Conservation (phyloP, 1,284 basidiomycete species). For the Hortiboletus rubellus region DNA sequence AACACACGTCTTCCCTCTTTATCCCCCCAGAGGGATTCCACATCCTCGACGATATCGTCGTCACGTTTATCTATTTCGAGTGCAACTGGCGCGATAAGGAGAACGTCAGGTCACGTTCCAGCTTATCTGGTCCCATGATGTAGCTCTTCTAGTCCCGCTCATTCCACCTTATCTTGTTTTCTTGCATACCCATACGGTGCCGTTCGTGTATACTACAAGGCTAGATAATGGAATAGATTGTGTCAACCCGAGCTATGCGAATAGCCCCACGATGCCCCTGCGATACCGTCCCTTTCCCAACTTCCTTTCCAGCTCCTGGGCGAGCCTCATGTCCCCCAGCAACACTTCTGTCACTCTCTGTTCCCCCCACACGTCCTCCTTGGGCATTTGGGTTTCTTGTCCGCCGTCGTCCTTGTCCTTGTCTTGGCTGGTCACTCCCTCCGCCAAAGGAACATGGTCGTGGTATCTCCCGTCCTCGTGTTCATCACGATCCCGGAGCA, state of each 20-base stretch:
- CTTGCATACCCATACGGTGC: not conserved
- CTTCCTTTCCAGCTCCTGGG: constrained; percentile 15
- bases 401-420: not conserved
- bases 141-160: not conserved
- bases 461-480: not conserved
- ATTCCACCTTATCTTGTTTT: constrained; percentile 1
- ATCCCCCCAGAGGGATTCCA: constrained; percentile 30
- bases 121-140: constrained; percentile 6
- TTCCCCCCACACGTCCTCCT: not conserved
- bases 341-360: not conserved
- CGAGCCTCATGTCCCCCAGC: constrained; percentile 3
- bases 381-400: not conserved
- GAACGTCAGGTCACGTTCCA: constrained; percentile 8
- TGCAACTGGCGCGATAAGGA: constrained; percentile 33
- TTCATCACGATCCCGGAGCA: not conserved
- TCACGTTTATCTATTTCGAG: constrained; percentile 39
- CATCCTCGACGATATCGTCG: constrained; percentile 38
- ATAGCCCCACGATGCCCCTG: constrained; percentile 10
- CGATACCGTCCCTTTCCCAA: constrained; percentile 17
- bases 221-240: not conserved
- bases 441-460: not conserved
- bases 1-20: constrained; percentile 25
- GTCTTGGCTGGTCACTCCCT: not conserved
- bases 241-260: constrained; percentile 5
- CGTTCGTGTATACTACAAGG: not conserved